A percentile compares a stretch with the other conserved stretches of the same genome.
Conservation (phyloP, 2,329 filamentous ascomycete species). For the Cladosporium sp. region DNA sequence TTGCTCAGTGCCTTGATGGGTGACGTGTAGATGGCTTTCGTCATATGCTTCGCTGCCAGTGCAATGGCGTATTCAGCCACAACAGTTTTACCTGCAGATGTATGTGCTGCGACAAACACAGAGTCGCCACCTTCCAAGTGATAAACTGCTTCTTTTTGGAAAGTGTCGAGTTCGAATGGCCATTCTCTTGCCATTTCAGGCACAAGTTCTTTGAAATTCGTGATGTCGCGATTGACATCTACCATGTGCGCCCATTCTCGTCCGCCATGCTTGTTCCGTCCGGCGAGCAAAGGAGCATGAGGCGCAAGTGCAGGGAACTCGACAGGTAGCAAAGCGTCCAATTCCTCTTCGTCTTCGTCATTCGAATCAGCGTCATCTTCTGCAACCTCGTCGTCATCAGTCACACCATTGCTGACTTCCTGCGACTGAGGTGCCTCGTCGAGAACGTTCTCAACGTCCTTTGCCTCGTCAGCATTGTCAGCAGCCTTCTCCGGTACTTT, state of each 20-base stretch:
- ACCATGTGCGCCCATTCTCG: constrained; percentile 98
- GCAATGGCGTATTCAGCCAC: constrained; percentile 98
- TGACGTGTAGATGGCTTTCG: constrained; percentile 97
- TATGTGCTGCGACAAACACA: constrained; percentile 96
- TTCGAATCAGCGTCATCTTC: constrained; percentile 33
- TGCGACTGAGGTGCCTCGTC: constrained; percentile 45
- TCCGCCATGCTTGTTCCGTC: constrained; percentile 67
- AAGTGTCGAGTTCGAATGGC: constrained; percentile 96
- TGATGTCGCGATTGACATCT: constrained; percentile 84
- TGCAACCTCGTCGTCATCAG: constrained; percentile 31
- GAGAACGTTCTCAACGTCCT: constrained; percentile 65
- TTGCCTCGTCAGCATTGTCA: constrained; percentile 54
- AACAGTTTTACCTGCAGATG: constrained; percentile 95
- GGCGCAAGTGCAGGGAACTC: constrained; percentile 92
- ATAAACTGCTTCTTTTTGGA: constrained; percentile 98
- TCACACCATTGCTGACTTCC: constrained; percentile 28
- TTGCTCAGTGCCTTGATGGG: constrained; percentile 98
- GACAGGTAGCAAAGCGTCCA: constrained; percentile 82
- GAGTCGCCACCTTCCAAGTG: constrained; percentile 95
- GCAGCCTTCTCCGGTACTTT: constrained; percentile 59
- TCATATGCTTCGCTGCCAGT: constrained; percentile 96
- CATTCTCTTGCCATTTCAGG: constrained; percentile 94
- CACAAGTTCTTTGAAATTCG: constrained; percentile 90
- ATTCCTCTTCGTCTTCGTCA: constrained; percentile 54
- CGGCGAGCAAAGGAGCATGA: constrained; percentile 68